Evolutionary conservation across 768 basidiomycete species (phyloP).

Genomic region (Tricholoma bakamatsutake): DNA sequence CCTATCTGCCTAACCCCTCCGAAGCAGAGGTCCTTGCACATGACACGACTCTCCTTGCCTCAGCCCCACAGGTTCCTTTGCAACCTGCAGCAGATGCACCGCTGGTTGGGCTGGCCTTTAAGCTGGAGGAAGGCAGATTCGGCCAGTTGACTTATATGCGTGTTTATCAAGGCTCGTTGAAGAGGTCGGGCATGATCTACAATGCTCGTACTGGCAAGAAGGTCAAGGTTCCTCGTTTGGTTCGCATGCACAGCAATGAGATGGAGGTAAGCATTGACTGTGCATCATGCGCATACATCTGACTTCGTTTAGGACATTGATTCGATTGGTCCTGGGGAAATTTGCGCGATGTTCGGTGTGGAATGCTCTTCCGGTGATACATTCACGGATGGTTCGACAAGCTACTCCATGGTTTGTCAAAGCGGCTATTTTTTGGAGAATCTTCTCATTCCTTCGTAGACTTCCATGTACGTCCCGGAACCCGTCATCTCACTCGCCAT

Average conservation of each 20-base stretch:
- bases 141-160: constrained; percentile 98
- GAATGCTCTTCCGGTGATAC: constrained; percentile 98
- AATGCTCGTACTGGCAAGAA: constrained; percentile 95
- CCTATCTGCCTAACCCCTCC: constrained; percentile 88
- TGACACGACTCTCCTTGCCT: constrained; percentile 64
- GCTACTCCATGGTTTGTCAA: constrained; percentile 80
- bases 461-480: constrained; percentile 97
- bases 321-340: constrained; percentile 93
- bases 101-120: constrained; percentile 93
- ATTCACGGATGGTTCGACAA: constrained; percentile 88
- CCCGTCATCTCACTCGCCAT: constrained; percentile 96
- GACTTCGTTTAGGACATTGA: constrained; percentile 70
- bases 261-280: constrained; percentile 72
- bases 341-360: constrained; percentile 98
- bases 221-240: constrained; percentile 93
- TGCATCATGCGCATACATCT: neutral
- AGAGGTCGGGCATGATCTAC: constrained; percentile 78
- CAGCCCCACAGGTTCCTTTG: constrained; percentile 67
- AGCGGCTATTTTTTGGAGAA: neutral
- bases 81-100: constrained; percentile 82
- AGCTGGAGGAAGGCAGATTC: constrained; percentile 95
- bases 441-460: constrained; percentile 40
- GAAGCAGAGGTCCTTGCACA: constrained; percentile 78
- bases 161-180: constrained; percentile 93
- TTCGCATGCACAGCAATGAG: constrained; percentile 97